Evolutionary conservation across 202 grass and related monocot genomes (phyloP).

Genomic region (Brachypodium distachyon): DNA sequence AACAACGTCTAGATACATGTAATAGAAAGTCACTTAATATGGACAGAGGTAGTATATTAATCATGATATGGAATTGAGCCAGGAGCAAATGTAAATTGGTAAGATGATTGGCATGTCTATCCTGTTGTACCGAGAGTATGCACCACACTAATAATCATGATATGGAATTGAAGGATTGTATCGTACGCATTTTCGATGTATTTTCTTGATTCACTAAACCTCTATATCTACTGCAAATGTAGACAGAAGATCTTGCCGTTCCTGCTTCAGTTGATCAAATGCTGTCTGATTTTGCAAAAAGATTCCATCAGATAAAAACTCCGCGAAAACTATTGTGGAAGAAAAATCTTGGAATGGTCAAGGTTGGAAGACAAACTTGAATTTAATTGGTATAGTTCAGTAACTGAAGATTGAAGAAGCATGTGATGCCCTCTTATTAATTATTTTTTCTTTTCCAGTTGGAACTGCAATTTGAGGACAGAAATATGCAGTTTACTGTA

Average conservation of each 20-base stretch:
- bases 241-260: constrained; percentile 77
- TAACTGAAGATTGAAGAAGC: background rate
- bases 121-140: background rate
- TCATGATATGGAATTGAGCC: background rate
- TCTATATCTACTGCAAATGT: constrained; percentile 22
- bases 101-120: background rate
- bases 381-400: constrained; percentile 1
- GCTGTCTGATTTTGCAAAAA: constrained; percentile 85
- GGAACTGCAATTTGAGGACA: constrained; percentile 92
- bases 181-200: background rate
- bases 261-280: constrained; percentile 74
- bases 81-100: background rate
- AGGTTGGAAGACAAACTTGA: constrained; percentile 45
- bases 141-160: background rate
- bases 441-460: constrained; percentile 39
- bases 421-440: constrained; percentile 3
- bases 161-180: background rate
- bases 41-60: no score
- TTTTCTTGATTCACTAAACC: constrained; percentile 20
- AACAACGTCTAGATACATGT: no score
- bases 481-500: constrained; percentile 87
- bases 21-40: no score
- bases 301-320: constrained; percentile 96
- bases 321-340: constrained; percentile 93
- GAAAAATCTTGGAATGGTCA: constrained; percentile 95